These are phyloP conservation scores for Podospora pseudoanserina DNA, from an alignment of 495 filamentous ascomycete genomes.

Conservation along the genomic window DNA sequence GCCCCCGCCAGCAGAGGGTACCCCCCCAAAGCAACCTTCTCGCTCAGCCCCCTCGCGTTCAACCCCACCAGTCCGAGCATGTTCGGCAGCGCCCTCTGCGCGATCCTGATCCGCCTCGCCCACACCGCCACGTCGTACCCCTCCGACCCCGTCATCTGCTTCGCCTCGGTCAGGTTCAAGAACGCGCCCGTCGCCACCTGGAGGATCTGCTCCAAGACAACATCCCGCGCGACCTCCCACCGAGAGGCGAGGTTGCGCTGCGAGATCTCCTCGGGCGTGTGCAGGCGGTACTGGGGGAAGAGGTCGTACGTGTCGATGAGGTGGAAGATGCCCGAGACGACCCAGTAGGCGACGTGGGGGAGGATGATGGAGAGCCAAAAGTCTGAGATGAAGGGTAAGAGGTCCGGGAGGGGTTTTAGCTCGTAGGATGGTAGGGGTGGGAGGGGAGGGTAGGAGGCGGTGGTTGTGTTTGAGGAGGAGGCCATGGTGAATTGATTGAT, in stretches of 20 bases:
- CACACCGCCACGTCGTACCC: slow-evolving; percentile 79
- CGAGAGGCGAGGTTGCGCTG: slow-evolving; percentile 82
- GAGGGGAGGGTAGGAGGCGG: slow-evolving; percentile 42
- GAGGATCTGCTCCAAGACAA: slow-evolving; percentile 83
- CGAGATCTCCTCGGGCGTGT: slow-evolving; percentile 83
- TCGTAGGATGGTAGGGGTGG: slow-evolving; percentile 77
- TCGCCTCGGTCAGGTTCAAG: slow-evolving; percentile 61
- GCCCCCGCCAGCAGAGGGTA: slow-evolving; percentile 64
- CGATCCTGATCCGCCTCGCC: slow-evolving; percentile 69
- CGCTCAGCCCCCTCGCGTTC: slow-evolving; percentile 52
- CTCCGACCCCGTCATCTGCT: slow-evolving; percentile 66
- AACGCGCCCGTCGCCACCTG: slow-evolving; percentile 65
- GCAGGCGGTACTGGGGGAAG: slow-evolving; percentile 82
- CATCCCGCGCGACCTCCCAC: slow-evolving; percentile 79
- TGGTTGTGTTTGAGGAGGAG: slow-evolving; percentile 44
- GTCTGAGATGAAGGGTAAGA: slow-evolving; percentile 77
- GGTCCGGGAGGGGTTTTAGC: slow-evolving; percentile 59
- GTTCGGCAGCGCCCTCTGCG: slow-evolving; percentile 63
- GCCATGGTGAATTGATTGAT: slow-evolving; percentile 31
- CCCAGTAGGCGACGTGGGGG: slow-evolving; percentile 87
- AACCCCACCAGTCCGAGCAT: slow-evolving; percentile 55
- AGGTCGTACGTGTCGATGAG: slow-evolving; percentile 74
- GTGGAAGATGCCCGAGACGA: slow-evolving; percentile 81
- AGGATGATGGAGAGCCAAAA: slow-evolving; percentile 67
- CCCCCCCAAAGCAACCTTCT: slow-evolving; percentile 49